Percentiles rank a stretch among this genome's conserved stretches.
Evolutionary conservation across 148 eudicot species (phyloP).

Genomic region (Selenicereus undatus): DNA sequence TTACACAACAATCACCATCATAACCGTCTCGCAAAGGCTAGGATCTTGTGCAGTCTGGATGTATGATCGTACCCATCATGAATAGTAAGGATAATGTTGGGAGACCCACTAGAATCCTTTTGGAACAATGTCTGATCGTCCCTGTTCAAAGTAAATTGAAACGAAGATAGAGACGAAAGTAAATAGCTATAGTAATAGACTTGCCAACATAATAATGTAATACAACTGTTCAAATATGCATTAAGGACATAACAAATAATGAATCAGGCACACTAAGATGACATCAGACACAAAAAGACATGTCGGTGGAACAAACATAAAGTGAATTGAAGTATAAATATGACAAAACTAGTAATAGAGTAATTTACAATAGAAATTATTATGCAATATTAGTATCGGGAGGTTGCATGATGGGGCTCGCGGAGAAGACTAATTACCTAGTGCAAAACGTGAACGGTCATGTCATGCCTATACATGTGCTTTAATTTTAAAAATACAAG

Average conservation of each 20-base stretch:
- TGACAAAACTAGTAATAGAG: not conserved
- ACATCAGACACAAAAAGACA: too few relatives aligned
- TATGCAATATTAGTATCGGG: not conserved
- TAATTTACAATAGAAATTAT: not conserved
- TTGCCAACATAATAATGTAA: not conserved
- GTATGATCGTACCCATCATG: not conserved
- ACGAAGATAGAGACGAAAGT: not conserved
- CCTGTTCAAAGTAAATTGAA: not conserved
- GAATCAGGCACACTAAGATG: not conserved
- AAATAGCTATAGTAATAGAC: not conserved
- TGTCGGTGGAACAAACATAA: not conserved
- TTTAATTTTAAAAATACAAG: too few relatives aligned
- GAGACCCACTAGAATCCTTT: not conserved
- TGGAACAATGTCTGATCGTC: not conserved
- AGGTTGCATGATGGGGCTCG: not conserved
- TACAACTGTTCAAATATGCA: too few relatives aligned
- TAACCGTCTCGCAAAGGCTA: not conserved
- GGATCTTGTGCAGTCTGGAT: not conserved
- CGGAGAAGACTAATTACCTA: not conserved
- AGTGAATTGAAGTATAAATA: not conserved
- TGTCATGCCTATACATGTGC: too few relatives aligned
- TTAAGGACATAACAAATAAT: not conserved
- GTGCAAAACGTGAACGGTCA: too few relatives aligned
- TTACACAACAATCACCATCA: not conserved
- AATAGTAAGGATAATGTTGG: not conserved